Evolutionary conservation across 1,284 basidiomycete species (phyloP).

Genomic region (Meira nashicola): DNA sequence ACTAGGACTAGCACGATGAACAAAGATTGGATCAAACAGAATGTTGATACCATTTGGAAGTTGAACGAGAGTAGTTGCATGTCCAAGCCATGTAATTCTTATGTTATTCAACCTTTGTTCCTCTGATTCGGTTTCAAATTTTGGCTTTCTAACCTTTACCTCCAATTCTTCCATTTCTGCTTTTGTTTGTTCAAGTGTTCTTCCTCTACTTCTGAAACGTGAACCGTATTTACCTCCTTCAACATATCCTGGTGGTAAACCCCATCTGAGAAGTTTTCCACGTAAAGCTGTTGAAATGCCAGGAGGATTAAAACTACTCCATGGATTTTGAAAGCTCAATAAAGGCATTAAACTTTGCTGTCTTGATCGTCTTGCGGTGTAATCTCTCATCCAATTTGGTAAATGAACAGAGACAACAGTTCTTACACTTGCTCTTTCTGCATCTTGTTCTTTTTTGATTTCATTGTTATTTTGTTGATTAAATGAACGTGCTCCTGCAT

Average conservation of each 20-base stretch:
- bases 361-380: not conserved
- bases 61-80: constrained; percentile 18
- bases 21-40: constrained; percentile 51
- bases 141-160: constrained; percentile 7
- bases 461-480: not conserved
- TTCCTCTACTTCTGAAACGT: constrained; percentile 13
- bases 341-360: constrained; percentile 20
- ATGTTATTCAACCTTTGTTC: constrained; percentile 8
- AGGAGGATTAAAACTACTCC: constrained; percentile 32
- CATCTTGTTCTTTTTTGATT: not conserved
- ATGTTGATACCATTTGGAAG: constrained; percentile 21
- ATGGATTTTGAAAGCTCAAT: constrained; percentile 32
- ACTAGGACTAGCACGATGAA: constrained; percentile 43
- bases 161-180: constrained; percentile 13
- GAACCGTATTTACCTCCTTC: constrained; percentile 22
- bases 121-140: not conserved
- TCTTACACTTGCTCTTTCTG: not conserved
- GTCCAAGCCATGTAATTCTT: constrained; percentile 18
- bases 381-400: not conserved
- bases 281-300: constrained; percentile 20
- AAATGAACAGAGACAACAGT: not conserved
- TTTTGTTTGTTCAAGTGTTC: constrained; percentile 8
- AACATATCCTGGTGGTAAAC: constrained; percentile 31
- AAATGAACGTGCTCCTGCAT: not conserved
- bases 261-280: constrained; percentile 37